Evolutionary conservation across 345 rosid species (phyloP).

Genomic region (Streptanthus diversifolius): DNA sequence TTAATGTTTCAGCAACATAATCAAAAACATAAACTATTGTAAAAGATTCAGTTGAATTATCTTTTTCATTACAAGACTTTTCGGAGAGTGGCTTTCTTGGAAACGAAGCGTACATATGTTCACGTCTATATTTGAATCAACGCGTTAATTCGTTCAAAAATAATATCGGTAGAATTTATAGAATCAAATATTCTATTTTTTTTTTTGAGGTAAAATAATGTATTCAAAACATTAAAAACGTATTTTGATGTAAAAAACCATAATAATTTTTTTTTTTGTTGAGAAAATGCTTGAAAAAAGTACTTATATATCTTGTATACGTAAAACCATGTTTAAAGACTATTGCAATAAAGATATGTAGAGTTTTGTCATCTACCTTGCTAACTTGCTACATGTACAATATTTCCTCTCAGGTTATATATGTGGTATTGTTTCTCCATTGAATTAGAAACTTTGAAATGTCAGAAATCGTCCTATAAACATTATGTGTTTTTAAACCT

Average conservation of each 20-base stretch:
- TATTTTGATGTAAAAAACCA: neutral
- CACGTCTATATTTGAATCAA: constrained; percentile 17
- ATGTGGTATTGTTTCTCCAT: too few species aligned
- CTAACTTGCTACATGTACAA: too few species aligned
- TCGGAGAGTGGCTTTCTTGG: constrained; percentile 23
- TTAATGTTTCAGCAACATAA: neutral
- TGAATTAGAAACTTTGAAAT: too few species aligned
- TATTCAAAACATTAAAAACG: neutral
- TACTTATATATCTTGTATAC: neutral
- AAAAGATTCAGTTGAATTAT: constrained; percentile 22
- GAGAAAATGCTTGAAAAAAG: neutral
- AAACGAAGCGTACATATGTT: constrained; percentile 26
- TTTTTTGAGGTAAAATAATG: neutral
- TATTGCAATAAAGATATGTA: neutral
- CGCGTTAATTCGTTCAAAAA: constrained; percentile 11
- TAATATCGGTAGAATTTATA: neutral
- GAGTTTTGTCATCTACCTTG: neutral
- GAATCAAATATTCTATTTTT: neutral
- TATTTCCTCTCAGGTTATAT: too few species aligned
- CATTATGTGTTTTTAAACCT: too few species aligned
- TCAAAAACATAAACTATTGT: neutral
- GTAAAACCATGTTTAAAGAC: neutral
- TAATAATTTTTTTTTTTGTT: neutral
- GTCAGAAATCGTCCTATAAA: too few species aligned
- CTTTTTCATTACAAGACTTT: constrained; percentile 14